Evolutionary conservation across 495 filamentous ascomycete species (phyloP).

Genomic region (Neurospora pannonica): DNA sequence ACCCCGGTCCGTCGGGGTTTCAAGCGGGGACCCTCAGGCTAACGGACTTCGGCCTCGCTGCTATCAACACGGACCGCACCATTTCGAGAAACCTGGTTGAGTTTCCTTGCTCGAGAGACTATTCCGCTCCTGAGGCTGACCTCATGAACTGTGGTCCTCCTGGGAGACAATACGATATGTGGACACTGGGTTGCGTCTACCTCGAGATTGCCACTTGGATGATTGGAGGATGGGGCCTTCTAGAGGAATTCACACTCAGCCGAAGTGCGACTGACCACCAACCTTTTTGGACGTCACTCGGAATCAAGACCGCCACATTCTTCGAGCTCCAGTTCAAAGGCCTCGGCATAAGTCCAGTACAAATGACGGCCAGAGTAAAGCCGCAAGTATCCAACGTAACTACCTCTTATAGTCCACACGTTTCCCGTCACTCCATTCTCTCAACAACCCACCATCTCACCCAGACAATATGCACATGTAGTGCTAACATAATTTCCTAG

Average conservation of each 20-base stretch:
- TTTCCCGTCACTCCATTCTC: background rate
- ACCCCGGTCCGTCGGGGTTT: background rate
- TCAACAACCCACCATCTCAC: background rate
- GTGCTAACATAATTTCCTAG: background rate
- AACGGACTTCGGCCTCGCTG: constrained; percentile 15
- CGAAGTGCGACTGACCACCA: background rate
- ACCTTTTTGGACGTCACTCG: too few species aligned
- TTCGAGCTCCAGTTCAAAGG: background rate
- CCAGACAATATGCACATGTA: background rate
- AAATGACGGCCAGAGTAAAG: background rate
- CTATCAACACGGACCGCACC: constrained; percentile 1
- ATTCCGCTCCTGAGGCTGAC: constrained; percentile 17
- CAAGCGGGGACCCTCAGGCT: constrained; percentile 5
- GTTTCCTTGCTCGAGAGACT: constrained; percentile 4
- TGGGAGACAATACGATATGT: constrained; percentile 18
- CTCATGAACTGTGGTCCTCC: constrained; percentile 1
- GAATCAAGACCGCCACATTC: background rate
- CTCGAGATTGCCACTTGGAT: constrained; percentile 24
- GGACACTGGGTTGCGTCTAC: constrained; percentile 23
- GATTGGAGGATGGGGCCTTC: background rate
- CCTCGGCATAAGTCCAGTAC: background rate
- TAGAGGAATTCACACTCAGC: background rate
- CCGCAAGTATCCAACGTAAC: background rate
- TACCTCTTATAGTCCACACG: background rate
- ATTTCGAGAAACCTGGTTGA: background rate